Percentiles rank a stretch among this genome's conserved stretches.
These are phyloP conservation scores for Trypanosoma platydactyli DNA, from an alignment of 208 protist species.

Conservation along the genomic window DNA sequence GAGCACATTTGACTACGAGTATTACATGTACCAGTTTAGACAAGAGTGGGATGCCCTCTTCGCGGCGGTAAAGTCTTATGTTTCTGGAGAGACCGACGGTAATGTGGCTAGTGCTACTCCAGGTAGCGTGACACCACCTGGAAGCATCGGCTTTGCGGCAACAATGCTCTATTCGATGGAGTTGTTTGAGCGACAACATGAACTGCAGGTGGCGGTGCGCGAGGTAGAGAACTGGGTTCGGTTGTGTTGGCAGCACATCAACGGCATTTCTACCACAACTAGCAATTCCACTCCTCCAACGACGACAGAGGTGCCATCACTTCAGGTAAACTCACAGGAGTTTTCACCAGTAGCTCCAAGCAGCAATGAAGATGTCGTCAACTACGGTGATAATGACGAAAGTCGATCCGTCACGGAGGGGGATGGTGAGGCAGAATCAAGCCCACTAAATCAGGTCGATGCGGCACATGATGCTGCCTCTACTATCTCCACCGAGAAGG, in stretches of 20 bases:
- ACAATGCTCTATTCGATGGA: slow-evolving; percentile 70
- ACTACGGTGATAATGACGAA: no score
- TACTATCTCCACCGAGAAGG: not conserved
- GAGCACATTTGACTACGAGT: slow-evolving; percentile 46
- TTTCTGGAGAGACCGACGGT: slow-evolving; percentile 10
- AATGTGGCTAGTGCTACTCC: no score
- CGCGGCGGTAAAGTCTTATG: slow-evolving; percentile 33
- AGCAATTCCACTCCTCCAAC: not conserved
- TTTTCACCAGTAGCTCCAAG: no score
- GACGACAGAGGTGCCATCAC: not conserved
- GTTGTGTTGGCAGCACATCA: slow-evolving; percentile 30
- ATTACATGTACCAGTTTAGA: slow-evolving; percentile 42
- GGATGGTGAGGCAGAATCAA: no score
- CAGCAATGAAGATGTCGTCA: no score
- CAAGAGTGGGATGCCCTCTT: slow-evolving; percentile 49
- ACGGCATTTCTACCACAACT: not conserved
- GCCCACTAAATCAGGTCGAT: no score
- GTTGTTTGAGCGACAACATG: slow-evolving; percentile 53
- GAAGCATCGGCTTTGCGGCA: slow-evolving; percentile 48
- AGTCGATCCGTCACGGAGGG: no score
- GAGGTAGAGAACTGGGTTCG: slow-evolving; percentile 40
- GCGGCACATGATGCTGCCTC: no score
- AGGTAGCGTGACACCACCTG: not conserved
- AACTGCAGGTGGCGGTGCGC: slow-evolving; percentile 35
- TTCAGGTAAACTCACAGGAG: no score